Percentiles rank a stretch among this genome's conserved stretches.
Conservation (phyloP, 75 land plant species). For the Isoetes taiwanensis region DNA sequence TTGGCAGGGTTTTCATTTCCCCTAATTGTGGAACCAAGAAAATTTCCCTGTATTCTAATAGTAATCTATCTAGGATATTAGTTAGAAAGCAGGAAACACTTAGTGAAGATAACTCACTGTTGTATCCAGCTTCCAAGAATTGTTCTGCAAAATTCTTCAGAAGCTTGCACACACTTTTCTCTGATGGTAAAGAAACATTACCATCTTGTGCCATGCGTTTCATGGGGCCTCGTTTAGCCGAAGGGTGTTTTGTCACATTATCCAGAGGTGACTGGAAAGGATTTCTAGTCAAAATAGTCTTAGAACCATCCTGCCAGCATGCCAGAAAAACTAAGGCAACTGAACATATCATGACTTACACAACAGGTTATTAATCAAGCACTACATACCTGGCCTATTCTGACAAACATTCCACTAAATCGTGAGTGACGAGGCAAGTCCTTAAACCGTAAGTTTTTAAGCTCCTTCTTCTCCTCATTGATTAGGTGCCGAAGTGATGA, state of each 20-base stretch:
- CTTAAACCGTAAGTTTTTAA: slow-evolving; percentile 24
- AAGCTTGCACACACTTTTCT: slow-evolving; percentile 28
- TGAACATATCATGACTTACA: background rate
- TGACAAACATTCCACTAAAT: slow-evolving; percentile 71
- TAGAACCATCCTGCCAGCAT: slow-evolving; percentile 78
- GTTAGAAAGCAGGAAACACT: slow-evolving; percentile 1
- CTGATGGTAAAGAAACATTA: slow-evolving; percentile 23
- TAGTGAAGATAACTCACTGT: slow-evolving; percentile 29
- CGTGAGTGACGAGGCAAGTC: slow-evolving; percentile 41
- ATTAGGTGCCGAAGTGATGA: slow-evolving; percentile 43
- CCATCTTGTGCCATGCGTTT: slow-evolving; percentile 52
- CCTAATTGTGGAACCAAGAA: no score
- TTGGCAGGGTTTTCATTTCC: no score
- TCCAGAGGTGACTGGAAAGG: slow-evolving; percentile 40
- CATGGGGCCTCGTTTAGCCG: slow-evolving; percentile 35
- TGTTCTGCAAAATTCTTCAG: slow-evolving; percentile 54
- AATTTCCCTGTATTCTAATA: background rate
- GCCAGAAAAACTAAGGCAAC: background rate
- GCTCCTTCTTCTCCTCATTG: slow-evolving; percentile 52
- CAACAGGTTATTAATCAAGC: background rate
- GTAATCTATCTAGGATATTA: background rate
- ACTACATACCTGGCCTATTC: slow-evolving; percentile 51
- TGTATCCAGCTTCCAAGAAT: slow-evolving; percentile 61
- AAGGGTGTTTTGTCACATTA: slow-evolving; percentile 27
- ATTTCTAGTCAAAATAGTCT: slow-evolving; percentile 43